phyloP scores from a whole-genome alignment of 2,329 filamentous ascomycete genomes.

The Nemania abortiva region DNA sequence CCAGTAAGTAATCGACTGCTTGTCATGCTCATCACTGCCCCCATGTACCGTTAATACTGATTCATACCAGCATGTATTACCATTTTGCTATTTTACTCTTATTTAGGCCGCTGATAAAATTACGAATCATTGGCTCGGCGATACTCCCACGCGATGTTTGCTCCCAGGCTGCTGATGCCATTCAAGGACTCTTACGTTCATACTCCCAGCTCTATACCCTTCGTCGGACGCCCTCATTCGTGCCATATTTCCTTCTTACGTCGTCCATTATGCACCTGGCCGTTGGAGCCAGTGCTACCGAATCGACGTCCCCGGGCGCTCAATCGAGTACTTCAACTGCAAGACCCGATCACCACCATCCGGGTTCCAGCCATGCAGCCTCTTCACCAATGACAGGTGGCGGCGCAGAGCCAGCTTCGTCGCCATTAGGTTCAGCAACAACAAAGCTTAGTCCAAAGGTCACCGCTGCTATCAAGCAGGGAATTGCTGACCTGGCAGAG shows the following conservation, averaged over 20 bases:
- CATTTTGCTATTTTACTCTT: slow-evolving; percentile 78
- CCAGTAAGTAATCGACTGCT: slow-evolving; percentile 67
- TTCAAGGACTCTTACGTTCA: slow-evolving; percentile 66
- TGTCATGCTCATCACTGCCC: not conserved
- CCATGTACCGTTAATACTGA: not conserved
- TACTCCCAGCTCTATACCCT: slow-evolving; percentile 71
- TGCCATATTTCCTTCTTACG: slow-evolving; percentile 72
- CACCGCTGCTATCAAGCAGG: slow-evolving; percentile 62
- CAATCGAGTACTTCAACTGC: slow-evolving; percentile 42
- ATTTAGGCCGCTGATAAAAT: slow-evolving; percentile 77
- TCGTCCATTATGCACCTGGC: slow-evolving; percentile 72
- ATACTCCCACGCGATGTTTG: slow-evolving; percentile 75
- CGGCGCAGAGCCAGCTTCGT: slow-evolving; percentile 34
- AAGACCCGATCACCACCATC: slow-evolving; percentile 39
- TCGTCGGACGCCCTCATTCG: slow-evolving; percentile 69
- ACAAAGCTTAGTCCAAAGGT: slow-evolving; percentile 57
- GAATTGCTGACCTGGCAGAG: slow-evolving; percentile 68
- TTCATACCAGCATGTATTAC: slow-evolving; percentile 72
- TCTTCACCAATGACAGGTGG: slow-evolving; percentile 31
- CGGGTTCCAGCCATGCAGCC: slow-evolving; percentile 24
- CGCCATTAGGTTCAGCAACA: slow-evolving; percentile 32
- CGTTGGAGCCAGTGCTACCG: slow-evolving; percentile 57
- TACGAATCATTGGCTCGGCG: slow-evolving; percentile 71
- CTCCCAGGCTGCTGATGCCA: slow-evolving; percentile 70
- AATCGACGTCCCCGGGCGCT: slow-evolving; percentile 41